Evolutionary conservation across 306 rosid genomes (phyloP).

Genomic region (Fragaria ananassa): DNA sequence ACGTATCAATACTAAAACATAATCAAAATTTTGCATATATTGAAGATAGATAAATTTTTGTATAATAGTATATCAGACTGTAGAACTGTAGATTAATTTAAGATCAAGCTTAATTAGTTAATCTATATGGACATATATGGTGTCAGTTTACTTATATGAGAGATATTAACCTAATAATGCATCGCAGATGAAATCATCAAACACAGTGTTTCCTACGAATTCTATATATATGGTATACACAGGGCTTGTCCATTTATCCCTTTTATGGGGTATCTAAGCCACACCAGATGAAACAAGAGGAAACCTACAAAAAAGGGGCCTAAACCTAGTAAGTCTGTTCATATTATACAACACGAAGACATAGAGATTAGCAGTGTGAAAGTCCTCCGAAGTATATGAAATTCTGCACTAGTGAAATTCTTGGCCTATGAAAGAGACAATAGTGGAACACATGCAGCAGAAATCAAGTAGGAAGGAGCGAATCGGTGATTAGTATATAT

Average conservation of each 20-base stretch:
- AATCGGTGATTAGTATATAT: neutral
- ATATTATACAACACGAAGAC: neutral
- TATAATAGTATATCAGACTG: too few species aligned
- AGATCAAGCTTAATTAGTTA: neutral
- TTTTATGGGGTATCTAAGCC: neutral
- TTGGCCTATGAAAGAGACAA: constrained; percentile 20
- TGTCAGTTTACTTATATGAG: neutral
- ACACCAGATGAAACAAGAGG: neutral
- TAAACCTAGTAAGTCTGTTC: neutral
- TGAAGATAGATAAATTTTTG: too few species aligned
- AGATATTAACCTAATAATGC: neutral
- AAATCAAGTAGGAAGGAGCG: neutral
- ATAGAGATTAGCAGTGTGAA: neutral
- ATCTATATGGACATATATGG: neutral
- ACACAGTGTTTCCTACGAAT: neutral
- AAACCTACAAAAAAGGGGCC: neutral
- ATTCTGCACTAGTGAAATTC: constrained; percentile 12
- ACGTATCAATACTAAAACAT: too few species aligned
- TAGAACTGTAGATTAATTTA: neutral
- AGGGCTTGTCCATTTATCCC: neutral
- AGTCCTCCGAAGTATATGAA: neutral
- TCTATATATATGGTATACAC: neutral
- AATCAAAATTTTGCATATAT: too few species aligned
- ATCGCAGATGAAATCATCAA: neutral
- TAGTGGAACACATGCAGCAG: constrained; percentile 8